Percentiles rank a stretch among this genome's conserved stretches.
phyloP scores from a whole-genome alignment of 768 basidiomycete genomes.

The Phylloporus rhodoxanthus region DNA sequence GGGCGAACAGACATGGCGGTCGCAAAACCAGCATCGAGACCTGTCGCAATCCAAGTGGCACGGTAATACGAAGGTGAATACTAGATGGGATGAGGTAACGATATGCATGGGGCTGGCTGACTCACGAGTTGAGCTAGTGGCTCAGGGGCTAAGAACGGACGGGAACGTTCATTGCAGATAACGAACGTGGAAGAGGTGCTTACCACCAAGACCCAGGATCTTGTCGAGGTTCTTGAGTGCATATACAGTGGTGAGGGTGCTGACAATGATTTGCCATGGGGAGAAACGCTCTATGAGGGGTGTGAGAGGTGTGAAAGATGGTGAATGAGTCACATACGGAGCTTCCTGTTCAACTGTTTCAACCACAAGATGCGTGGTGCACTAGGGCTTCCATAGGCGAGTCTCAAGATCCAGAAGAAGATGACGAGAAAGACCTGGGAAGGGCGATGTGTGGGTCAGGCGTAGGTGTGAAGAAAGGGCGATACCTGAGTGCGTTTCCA shows the following conservation, averaged over 20 bases:
- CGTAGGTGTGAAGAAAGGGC: neutral
- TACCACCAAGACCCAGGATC: constrained; percentile 76
- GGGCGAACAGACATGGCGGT: constrained; percentile 91
- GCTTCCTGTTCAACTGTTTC: constrained; percentile 47
- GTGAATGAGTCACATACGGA: constrained; percentile 42
- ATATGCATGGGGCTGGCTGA: constrained; percentile 6
- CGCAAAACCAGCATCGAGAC: constrained; percentile 95
- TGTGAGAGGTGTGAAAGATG: neutral
- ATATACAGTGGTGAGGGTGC: constrained; percentile 80
- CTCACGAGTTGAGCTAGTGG: constrained; percentile 82
- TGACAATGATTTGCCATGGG: constrained; percentile 93
- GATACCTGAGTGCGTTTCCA: constrained; percentile 83
- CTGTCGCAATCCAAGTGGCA: constrained; percentile 91
- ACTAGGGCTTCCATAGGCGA: constrained; percentile 55
- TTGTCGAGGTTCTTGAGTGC: constrained; percentile 80
- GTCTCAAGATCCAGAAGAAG: constrained; percentile 85
- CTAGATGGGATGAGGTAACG: constrained; percentile 34
- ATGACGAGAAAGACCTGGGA: constrained; percentile 82
- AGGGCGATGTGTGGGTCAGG: constrained; percentile 1
- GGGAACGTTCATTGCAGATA: neutral
- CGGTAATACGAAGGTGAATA: constrained; percentile 93
- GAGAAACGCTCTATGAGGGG: constrained; percentile 62
- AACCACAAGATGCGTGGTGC: constrained; percentile 69
- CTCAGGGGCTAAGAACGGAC: constrained; percentile 66
- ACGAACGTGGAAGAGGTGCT: neutral